Evolutionary conservation across 495 filamentous ascomycete species (phyloP).

Genomic region (Aspergillus hancockii): DNA sequence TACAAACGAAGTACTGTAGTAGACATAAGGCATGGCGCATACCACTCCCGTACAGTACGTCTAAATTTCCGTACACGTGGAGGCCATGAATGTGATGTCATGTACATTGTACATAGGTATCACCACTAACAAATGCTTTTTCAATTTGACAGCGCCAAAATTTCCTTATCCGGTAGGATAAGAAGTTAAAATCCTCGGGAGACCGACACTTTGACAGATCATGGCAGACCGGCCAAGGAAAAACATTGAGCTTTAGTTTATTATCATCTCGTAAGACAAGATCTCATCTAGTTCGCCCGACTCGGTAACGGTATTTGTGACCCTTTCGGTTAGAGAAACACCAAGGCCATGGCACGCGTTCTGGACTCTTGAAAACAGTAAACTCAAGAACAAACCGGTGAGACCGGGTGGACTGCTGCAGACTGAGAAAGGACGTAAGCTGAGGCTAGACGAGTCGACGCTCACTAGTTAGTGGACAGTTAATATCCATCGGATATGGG

Average conservation of each 20-base stretch:
- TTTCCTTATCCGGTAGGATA: background rate
- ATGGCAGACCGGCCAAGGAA: background rate
- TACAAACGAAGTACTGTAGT: no score
- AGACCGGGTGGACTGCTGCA: background rate
- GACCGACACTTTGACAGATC: background rate
- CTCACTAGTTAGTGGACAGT: background rate
- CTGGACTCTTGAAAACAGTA: background rate
- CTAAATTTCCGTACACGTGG: no score
- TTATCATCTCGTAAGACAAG: background rate
- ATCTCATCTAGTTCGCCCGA: background rate
- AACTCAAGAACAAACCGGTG: background rate
- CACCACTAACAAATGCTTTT: no score
- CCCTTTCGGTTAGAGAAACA: background rate
- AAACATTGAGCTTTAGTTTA: background rate
- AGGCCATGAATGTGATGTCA: no score
- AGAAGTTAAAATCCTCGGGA: background rate
- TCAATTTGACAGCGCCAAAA: no score
- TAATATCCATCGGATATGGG: slow-evolving; percentile 1
- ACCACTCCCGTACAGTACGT: no score
- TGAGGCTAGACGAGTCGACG: background rate
- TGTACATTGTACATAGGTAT: no score
- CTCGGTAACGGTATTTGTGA: slow-evolving; percentile 3
- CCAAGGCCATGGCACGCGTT: background rate
- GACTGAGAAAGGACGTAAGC: background rate
- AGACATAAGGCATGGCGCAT: no score